A percentile compares a stretch with the other conserved stretches of the same genome.
These are phyloP conservation scores for Saraca asoca DNA, from an alignment of 331 rosid genomes.

Conservation along the genomic window DNA sequence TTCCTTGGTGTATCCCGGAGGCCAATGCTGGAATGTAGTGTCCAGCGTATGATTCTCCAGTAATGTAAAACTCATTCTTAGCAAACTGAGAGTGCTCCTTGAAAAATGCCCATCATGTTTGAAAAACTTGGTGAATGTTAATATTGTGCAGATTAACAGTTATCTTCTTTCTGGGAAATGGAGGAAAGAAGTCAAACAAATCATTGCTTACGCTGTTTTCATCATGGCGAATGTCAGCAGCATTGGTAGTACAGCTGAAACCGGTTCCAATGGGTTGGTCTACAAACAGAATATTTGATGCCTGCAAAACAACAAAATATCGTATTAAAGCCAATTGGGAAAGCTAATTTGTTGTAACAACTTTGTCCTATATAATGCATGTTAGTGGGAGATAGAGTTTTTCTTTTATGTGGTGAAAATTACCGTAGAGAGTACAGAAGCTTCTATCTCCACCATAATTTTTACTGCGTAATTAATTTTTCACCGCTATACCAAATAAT, in stretches of 20 bases:
- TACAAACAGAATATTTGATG: slow-evolving; percentile 77
- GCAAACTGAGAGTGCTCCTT: slow-evolving; percentile 60
- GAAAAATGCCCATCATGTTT: slow-evolving; percentile 68
- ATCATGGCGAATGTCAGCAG: slow-evolving; percentile 67
- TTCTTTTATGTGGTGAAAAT: too few species aligned
- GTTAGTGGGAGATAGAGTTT: too few species aligned
- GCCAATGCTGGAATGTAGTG: slow-evolving; percentile 97
- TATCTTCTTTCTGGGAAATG: neutral
- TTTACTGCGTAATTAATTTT: too few species aligned
- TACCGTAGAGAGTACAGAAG: too few species aligned
- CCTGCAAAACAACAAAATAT: slow-evolving; percentile 45
- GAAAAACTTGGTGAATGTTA: slow-evolving; percentile 16
- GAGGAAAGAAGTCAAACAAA: slow-evolving; percentile 62
- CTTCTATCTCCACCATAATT: too few species aligned
- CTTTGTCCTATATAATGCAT: neutral
- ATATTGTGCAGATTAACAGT: neutral
- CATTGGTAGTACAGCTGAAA: slow-evolving; percentile 75
- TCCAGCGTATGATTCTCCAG: slow-evolving; percentile 98
- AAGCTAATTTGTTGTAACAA: slow-evolving; percentile 16
- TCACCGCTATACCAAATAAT: too few species aligned
- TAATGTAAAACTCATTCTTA: slow-evolving; percentile 78
- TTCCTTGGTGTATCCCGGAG: slow-evolving; percentile 77
- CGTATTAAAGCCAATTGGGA: neutral
- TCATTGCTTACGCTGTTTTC: slow-evolving; percentile 88
- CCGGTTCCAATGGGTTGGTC: slow-evolving; percentile 98